These are phyloP conservation scores for Malus domestica DNA, from an alignment of 306 rosid genomes.

Conservation along the genomic window DNA sequence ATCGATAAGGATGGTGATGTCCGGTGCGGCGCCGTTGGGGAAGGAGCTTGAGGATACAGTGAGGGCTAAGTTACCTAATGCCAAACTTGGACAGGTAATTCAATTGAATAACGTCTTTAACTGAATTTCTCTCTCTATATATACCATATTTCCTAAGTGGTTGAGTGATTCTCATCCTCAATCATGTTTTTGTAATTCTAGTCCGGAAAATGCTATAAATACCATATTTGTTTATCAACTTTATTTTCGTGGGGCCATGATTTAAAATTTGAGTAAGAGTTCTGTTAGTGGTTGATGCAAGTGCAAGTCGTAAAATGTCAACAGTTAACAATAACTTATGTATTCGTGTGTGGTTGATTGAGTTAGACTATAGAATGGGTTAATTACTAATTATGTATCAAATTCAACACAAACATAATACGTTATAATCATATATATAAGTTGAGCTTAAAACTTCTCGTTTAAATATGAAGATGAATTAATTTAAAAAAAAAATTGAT, in stretches of 20 bases:
- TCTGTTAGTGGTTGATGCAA: too few relatives aligned
- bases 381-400: too few relatives aligned
- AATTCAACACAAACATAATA: too few relatives aligned
- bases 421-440: too few relatives aligned
- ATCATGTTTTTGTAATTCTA: background rate
- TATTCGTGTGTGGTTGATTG: too few relatives aligned
- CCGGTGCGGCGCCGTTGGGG: constrained; percentile 86
- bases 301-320: too few relatives aligned
- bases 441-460: too few relatives aligned
- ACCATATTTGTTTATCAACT: background rate
- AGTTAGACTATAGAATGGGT: too few relatives aligned
- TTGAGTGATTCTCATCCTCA: background rate
- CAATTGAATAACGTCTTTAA: background rate
- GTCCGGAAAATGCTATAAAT: background rate
- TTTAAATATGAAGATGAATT: too few relatives aligned
- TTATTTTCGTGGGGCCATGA: background rate
- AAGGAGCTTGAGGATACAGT: constrained; percentile 54
- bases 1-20: constrained; percentile 49
- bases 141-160: background rate
- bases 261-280: too few relatives aligned
- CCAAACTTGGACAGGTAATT: constrained; percentile 63
- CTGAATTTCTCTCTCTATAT: background rate
- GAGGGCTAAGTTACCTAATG: constrained; percentile 46
- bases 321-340: too few relatives aligned
- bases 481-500: too few relatives aligned